Evolutionary conservation across 2,329 filamentous ascomycete species (phyloP).

Genomic region (Talaromyces islandicus): DNA sequence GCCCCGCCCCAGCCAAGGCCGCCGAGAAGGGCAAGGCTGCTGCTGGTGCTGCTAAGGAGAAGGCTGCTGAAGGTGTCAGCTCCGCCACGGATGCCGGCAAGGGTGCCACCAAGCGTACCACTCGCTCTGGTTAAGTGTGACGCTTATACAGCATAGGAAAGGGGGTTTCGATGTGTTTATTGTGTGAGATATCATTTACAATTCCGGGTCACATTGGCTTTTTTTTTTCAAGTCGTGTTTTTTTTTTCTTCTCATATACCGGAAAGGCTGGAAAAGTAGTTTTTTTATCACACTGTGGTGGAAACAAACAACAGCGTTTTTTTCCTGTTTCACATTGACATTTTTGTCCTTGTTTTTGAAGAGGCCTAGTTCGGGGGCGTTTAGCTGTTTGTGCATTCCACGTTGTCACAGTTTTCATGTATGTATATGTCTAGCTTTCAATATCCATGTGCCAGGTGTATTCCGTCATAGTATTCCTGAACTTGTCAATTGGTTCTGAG

Average conservation of each 20-base stretch:
- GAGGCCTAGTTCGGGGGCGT: background rate
- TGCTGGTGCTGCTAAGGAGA: slow-evolving; percentile 53
- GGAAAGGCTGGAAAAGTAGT: background rate
- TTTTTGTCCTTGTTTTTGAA: background rate
- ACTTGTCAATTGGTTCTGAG: too few relatives aligned
- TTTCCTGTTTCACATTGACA: background rate
- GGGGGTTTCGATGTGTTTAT: background rate
- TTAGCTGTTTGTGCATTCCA: background rate
- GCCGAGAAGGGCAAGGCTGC: slow-evolving; percentile 72
- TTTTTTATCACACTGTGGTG: background rate
- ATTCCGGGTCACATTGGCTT: background rate
- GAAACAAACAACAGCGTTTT: background rate
- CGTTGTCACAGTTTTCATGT: background rate
- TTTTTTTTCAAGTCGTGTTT: background rate
- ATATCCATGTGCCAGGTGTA: background rate
- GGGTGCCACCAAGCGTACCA: slow-evolving; percentile 59
- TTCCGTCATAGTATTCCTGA: background rate
- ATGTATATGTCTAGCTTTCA: background rate
- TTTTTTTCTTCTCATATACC: background rate
- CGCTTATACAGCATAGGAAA: background rate
- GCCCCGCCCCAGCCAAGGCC: slow-evolving; percentile 54
- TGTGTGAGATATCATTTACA: background rate
- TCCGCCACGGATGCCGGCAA: slow-evolving; percentile 69
- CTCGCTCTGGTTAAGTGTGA: slow-evolving; percentile 36
- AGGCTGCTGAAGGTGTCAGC: slow-evolving; percentile 60